These are phyloP conservation scores for Solanum neorickii DNA, from an alignment of 257 asterid species.

Conservation along the genomic window DNA sequence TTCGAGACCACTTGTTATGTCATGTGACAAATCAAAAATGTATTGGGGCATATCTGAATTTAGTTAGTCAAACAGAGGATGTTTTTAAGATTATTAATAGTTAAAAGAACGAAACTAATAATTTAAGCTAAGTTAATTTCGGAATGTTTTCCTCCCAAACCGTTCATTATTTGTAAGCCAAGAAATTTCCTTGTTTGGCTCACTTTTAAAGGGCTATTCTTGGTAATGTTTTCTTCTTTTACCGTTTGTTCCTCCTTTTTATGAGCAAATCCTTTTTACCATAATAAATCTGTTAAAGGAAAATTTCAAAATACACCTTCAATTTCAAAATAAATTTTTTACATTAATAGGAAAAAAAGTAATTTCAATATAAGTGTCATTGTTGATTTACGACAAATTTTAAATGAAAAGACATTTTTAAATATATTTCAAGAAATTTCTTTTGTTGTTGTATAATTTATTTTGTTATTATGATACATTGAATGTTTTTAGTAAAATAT, in stretches of 20 bases:
- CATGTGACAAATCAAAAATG: too few relatives aligned
- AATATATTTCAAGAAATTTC: too few relatives aligned
- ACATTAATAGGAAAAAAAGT: neutral
- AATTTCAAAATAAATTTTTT: neutral
- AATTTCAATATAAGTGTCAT: neutral
- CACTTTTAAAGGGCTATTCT: neutral
- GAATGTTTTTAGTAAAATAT: too few relatives aligned
- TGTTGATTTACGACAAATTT: too few relatives aligned
- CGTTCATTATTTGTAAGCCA: neutral
- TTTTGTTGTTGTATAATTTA: too few relatives aligned
- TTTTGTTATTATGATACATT: too few relatives aligned
- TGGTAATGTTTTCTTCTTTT: neutral
- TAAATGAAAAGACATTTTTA: too few relatives aligned
- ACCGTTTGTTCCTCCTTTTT: neutral
- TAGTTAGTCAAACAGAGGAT: rapidly evolving
- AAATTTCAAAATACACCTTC: neutral
- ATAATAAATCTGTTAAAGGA: neutral
- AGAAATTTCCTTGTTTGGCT: neutral
- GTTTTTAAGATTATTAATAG: too few relatives aligned
- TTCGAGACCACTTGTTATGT: neutral
- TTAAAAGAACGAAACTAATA: too few relatives aligned
- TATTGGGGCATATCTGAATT: too few relatives aligned
- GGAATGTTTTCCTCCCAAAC: neutral
- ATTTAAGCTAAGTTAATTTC: too few relatives aligned
- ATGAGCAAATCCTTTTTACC: neutral